Evolutionary conservation across 345 rosid genomes (phyloP).

Genomic region (Sonneratia caseolaris): DNA sequence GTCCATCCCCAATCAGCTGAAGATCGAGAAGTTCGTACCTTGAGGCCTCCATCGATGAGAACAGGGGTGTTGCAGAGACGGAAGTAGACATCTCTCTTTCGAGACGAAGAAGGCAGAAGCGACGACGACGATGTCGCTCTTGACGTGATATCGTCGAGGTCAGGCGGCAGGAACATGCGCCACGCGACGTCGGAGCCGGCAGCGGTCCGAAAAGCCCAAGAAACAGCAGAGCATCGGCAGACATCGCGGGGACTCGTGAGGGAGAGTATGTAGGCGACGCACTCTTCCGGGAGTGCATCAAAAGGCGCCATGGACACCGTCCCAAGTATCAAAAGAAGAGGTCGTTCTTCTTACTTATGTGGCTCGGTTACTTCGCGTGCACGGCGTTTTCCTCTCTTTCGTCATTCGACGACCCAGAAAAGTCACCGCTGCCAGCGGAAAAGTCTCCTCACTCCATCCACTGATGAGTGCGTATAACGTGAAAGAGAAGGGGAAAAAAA

Average conservation of each 20-base stretch:
- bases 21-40: conserved; percentile 21
- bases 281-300: conserved; percentile 23
- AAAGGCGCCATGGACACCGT: conserved; percentile 6
- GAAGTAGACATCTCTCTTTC: conserved; percentile 33
- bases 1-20: neutral
- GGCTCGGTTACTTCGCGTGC: no score
- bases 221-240: conserved; percentile 28
- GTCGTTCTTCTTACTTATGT: no score
- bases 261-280: conserved; percentile 32
- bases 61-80: conserved; percentile 28
- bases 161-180: conserved; percentile 38
- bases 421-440: no score
- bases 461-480: no score
- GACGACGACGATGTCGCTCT: conserved; percentile 1
- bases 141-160: conserved; percentile 18
- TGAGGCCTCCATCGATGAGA: conserved; percentile 28
- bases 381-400: no score
- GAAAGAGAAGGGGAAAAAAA: no score
- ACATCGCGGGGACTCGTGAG: conserved; percentile 33
- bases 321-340: neutral
- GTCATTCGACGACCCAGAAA: no score
- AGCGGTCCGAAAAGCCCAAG: conserved; percentile 25
- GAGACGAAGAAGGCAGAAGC: conserved; percentile 12
- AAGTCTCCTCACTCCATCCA: no score
- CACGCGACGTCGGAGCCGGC: conserved; percentile 40